Evolutionary conservation across 2,329 filamentous ascomycete genomes (phyloP).

Genomic region (Sclerotinia trifoliorum): DNA sequence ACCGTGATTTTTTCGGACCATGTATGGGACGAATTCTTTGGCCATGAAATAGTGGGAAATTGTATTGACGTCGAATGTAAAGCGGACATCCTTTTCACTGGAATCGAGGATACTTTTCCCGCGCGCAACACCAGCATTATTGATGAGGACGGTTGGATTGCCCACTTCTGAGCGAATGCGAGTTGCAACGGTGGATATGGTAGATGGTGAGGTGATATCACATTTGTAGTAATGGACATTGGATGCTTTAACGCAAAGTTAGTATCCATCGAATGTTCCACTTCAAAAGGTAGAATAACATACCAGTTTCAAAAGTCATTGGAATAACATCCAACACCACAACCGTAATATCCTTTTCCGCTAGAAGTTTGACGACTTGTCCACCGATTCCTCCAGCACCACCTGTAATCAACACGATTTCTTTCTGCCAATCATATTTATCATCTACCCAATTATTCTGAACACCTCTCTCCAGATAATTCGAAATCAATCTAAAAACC

Average conservation of each 20-base stretch:
- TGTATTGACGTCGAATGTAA: constrained; percentile 71
- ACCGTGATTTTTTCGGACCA: constrained; percentile 64
- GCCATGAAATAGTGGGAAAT: constrained; percentile 66
- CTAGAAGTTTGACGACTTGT: constrained; percentile 63
- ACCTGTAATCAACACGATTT: constrained; percentile 73
- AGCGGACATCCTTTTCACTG: constrained; percentile 57
- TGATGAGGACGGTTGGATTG: constrained; percentile 67
- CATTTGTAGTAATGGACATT: constrained; percentile 68
- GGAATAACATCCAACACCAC: constrained; percentile 69
- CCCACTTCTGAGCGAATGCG: constrained; percentile 57
- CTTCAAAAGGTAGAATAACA: constrained; percentile 28
- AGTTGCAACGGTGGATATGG: constrained; percentile 52
- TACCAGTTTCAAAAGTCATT: constrained; percentile 53
- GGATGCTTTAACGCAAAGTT: constrained; percentile 41
- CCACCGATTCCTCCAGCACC: constrained; percentile 73
- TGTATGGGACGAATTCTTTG: constrained; percentile 65
- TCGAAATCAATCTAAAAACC: constrained; percentile 49
- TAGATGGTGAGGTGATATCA: constrained; percentile 61
- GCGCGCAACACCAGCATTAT: constrained; percentile 66
- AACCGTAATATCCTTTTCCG: constrained; percentile 62
- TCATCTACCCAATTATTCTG: constrained; percentile 53
- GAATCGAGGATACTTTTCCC: constrained; percentile 61
- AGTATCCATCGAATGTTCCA: neutral
- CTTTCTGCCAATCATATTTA: constrained; percentile 63
- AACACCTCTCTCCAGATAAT: constrained; percentile 51